These are phyloP conservation scores for Litchi chinensis DNA, from an alignment of 345 rosid species.

Conservation along the genomic window DNA sequence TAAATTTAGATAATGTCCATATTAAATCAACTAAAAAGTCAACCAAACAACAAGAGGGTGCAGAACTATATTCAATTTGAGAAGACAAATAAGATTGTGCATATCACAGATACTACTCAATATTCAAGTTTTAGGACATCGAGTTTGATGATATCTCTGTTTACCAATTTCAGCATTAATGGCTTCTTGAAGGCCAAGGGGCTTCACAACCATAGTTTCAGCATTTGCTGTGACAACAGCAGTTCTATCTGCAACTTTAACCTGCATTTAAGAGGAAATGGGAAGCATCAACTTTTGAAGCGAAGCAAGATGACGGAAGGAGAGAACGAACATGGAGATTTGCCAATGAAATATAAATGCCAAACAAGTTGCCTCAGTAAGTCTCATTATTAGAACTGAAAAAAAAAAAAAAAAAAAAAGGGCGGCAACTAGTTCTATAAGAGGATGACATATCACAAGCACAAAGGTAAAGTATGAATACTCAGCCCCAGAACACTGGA, in stretches of 20 bases:
- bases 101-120: background rate
- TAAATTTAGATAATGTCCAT: background rate
- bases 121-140: background rate
- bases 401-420: background rate
- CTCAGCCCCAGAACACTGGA: background rate
- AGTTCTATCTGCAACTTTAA: slow-evolving; percentile 85
- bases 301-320: background rate
- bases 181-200: slow-evolving; percentile 86
- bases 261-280: slow-evolving; percentile 42
- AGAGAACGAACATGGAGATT: background rate
- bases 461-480: background rate
- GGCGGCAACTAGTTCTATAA: background rate
- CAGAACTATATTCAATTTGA: background rate
- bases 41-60: background rate
- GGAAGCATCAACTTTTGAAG: background rate
- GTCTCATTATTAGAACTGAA: background rate
- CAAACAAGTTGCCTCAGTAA: background rate
- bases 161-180: slow-evolving; percentile 75
- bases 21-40: background rate
- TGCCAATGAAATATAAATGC: background rate
- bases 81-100: background rate
- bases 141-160: background rate
- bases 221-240: slow-evolving; percentile 71
- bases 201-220: slow-evolving; percentile 75
- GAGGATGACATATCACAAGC: background rate